These are phyloP conservation scores for Zasmidium angulare DNA, from an alignment of 2,329 filamentous ascomycete genomes.

Conservation along the genomic window DNA sequence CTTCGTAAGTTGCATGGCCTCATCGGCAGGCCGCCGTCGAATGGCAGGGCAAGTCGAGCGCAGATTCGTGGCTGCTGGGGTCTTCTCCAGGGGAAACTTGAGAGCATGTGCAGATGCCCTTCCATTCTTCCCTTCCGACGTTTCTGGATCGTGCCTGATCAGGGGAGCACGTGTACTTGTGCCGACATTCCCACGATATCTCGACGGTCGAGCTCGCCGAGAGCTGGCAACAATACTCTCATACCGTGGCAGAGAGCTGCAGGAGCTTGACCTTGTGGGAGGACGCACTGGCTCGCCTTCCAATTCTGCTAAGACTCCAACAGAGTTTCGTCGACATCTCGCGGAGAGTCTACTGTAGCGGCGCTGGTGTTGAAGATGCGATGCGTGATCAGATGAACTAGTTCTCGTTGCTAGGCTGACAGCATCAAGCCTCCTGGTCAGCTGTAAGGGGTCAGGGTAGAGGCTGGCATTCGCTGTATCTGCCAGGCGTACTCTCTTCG, in stretches of 20 bases:
- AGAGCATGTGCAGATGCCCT: no score
- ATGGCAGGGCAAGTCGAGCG: background rate
- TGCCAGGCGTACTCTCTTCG: background rate
- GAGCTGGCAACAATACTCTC: background rate
- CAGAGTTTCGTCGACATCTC: background rate
- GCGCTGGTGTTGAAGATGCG: background rate
- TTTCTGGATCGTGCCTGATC: background rate
- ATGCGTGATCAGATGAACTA: background rate
- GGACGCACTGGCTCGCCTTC: background rate
- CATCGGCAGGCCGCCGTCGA: background rate
- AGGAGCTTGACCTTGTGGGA: background rate
- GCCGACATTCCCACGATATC: no score
- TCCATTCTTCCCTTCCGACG: background rate
- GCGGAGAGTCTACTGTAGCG: background rate
- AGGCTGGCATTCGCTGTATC: background rate
- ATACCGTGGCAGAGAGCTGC: background rate
- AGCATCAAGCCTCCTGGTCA: background rate
- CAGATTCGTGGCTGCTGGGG: background rate
- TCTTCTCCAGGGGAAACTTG: background rate
- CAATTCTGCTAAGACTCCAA: background rate
- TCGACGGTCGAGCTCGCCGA: no score
- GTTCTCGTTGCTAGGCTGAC: background rate
- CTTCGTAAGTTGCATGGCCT: background rate
- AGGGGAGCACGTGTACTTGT: background rate
- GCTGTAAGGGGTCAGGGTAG: background rate